These are phyloP conservation scores for Suillus subalutaceus DNA, from an alignment of 768 basidiomycete genomes.

Conservation along the genomic window DNA sequence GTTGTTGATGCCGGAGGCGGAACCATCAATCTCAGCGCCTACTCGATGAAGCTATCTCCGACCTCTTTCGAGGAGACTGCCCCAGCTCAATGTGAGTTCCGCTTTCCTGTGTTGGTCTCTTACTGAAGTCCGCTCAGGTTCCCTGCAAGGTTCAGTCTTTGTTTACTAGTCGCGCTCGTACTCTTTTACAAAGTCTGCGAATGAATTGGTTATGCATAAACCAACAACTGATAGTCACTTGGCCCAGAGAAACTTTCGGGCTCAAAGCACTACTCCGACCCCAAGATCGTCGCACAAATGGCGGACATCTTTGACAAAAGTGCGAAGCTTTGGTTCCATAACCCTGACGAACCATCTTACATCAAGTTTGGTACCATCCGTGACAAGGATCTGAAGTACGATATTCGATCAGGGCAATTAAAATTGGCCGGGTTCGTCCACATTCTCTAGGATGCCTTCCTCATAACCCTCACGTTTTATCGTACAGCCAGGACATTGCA, in stretches of 20 bases:
- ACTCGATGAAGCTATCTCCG: conserved; percentile 26
- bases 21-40: conserved; percentile 42
- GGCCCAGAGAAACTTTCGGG: conserved; percentile 29
- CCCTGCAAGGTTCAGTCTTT: conserved; percentile 40
- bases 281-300: conserved; percentile 36
- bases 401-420: conserved; percentile 40
- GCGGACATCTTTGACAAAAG: conserved; percentile 36
- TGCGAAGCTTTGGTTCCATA: conserved; percentile 43
- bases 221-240: neutral
- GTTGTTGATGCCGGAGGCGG: conserved; percentile 51
- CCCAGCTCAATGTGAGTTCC: conserved; percentile 30
- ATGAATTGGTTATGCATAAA: no score
- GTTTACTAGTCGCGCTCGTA: conserved; percentile 34
- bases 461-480: neutral
- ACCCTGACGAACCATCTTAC: conserved; percentile 35
- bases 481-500: conserved; percentile 36
- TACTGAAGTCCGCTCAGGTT: conserved; percentile 27
- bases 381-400: conserved; percentile 35
- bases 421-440: conserved; percentile 38
- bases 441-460: neutral
- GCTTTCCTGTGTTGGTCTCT: neutral
- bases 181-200: conserved; percentile 31
- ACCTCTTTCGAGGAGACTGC: conserved; percentile 39
- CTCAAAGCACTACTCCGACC: conserved; percentile 28
- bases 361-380: conserved; percentile 40